phyloP scores from a whole-genome alignment of 768 basidiomycete species.

The Trametes meyenii region DNA sequence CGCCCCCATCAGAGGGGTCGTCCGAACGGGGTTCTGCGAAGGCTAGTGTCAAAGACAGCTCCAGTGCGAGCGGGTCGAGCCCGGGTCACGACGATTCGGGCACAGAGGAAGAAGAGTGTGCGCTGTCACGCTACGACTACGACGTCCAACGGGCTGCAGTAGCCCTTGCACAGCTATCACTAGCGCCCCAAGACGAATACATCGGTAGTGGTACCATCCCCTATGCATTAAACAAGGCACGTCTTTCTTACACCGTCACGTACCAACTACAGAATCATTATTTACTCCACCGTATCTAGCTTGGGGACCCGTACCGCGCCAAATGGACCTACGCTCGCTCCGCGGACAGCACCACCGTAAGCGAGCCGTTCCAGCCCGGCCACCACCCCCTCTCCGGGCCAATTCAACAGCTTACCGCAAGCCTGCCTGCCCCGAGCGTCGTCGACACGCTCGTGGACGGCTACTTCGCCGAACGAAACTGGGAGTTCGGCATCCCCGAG shows the following conservation, averaged over 20 bases:
- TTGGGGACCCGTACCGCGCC: constrained; percentile 41
- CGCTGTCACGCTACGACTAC: constrained; percentile 31
- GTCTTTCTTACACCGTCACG: constrained; percentile 2
- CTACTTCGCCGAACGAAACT: constrained; percentile 52
- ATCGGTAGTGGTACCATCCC: constrained; percentile 51
- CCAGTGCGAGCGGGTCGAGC: constrained; percentile 30
- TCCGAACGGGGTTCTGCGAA: constrained; percentile 3
- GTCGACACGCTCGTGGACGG: constrained; percentile 26
- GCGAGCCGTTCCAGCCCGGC: constrained; percentile 14
- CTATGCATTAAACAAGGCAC: constrained; percentile 50
- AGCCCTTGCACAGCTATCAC: constrained; percentile 45
- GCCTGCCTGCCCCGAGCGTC: constrained; percentile 24
- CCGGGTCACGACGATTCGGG: neutral
- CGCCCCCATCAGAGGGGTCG: constrained; percentile 1
- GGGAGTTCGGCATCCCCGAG: constrained; percentile 55
- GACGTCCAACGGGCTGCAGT: constrained; percentile 45
- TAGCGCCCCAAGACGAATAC: constrained; percentile 50
- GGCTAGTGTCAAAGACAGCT: neutral
- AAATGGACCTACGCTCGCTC: constrained; percentile 47
- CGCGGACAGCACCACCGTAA: constrained; percentile 20
- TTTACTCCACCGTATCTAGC: constrained; percentile 23
- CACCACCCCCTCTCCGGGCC: constrained; percentile 39
- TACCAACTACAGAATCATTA: neutral
- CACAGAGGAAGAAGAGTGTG: constrained; percentile 14
- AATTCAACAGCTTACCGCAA: constrained; percentile 37